Percentiles rank a stretch among this genome's conserved stretches.
Conservation (phyloP, 257 asterid species). For the Lantana camara region DNA sequence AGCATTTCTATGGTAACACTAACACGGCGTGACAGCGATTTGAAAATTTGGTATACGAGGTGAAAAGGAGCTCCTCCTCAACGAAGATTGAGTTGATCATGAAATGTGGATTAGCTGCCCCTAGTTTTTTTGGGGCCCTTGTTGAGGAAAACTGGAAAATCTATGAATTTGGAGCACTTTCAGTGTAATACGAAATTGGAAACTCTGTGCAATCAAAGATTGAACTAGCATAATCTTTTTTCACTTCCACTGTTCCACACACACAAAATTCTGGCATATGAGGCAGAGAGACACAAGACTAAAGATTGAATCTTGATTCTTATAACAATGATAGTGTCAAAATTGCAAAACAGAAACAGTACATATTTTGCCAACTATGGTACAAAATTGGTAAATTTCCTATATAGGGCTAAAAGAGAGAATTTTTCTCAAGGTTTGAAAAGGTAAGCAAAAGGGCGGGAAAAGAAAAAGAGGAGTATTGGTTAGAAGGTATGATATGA, state of each 20-base stretch:
- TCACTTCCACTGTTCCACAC: too few relatives aligned
- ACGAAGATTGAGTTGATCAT: slow-evolving; percentile 41
- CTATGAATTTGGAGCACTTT: neutral
- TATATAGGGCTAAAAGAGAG: too few relatives aligned
- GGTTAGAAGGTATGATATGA: too few relatives aligned
- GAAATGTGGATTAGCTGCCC: slow-evolving; percentile 39
- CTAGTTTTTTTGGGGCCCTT: slow-evolving; percentile 31
- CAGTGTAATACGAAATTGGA: neutral
- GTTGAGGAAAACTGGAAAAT: slow-evolving; percentile 1
- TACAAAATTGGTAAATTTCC: neutral
- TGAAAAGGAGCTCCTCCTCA: slow-evolving; percentile 31
- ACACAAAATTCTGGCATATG: too few relatives aligned
- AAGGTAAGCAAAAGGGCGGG: too few relatives aligned
- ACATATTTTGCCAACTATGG: neutral
- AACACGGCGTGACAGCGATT: too few relatives aligned
- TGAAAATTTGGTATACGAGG: too few relatives aligned
- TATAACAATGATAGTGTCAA: neutral
- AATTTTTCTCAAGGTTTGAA: too few relatives aligned
- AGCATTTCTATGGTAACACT: neutral
- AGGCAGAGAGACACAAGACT: too few relatives aligned
- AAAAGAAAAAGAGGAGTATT: too few relatives aligned
- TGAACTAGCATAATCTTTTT: too few relatives aligned
- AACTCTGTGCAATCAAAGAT: neutral
- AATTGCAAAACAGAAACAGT: neutral
- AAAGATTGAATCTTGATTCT: too few relatives aligned